Evolutionary conservation across 2,329 filamentous ascomycete genomes (phyloP).

Genomic region (Pyrenophora tritici-repentis): DNA sequence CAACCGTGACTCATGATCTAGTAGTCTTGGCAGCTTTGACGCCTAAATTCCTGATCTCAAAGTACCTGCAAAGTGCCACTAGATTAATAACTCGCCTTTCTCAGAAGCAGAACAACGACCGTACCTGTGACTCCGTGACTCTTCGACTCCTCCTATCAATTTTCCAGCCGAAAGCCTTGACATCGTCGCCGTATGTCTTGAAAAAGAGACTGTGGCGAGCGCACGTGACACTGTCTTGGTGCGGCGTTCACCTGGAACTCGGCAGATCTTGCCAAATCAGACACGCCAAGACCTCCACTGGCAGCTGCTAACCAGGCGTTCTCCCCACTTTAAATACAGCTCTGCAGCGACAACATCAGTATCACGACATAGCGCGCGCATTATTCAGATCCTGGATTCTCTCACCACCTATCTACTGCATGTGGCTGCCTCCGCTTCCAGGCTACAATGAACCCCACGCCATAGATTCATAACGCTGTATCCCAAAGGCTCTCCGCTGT

Average conservation of each 20-base stretch:
- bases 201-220: no score
- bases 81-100: no score
- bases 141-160: no score
- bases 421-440: neutral
- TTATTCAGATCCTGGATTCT: neutral
- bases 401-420: neutral
- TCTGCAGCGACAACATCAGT: neutral
- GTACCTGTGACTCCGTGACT: no score
- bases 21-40: no score
- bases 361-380: neutral
- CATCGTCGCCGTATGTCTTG: no score
- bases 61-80: no score
- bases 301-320: neutral
- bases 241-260: conserved; percentile 7
- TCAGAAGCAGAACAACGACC: no score
- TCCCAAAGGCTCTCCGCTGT: neutral
- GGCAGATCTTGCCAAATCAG: neutral
- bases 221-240: conserved; percentile 16
- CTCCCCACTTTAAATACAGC: neutral
- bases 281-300: neutral
- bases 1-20: no score
- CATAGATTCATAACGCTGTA: neutral
- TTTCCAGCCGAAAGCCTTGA: no score
- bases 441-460: neutral
- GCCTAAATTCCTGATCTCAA: no score